Conservation (phyloP, 129 eudicot species). For the Glebionis coronaria region DNA sequence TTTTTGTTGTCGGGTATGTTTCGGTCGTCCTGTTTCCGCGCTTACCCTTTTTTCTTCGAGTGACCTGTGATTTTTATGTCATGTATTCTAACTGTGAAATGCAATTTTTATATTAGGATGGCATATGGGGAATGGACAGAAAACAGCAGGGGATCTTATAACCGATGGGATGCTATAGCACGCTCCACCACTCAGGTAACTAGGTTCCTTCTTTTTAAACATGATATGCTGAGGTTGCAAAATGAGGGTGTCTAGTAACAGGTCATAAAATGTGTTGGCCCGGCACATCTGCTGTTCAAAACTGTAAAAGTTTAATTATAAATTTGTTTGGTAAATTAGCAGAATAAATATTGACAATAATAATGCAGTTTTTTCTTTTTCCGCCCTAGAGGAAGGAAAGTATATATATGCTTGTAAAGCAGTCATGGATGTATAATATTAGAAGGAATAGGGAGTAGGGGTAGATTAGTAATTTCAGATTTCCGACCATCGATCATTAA, state of each 20-base stretch:
- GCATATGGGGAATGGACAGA: conserved; percentile 91
- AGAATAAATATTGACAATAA: too few species aligned
- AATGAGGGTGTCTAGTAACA: neutral
- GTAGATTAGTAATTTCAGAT: too few species aligned
- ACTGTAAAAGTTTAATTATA: too few species aligned
- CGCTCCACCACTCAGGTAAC: conserved; percentile 82
- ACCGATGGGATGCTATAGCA: conserved; percentile 87
- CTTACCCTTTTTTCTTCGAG: neutral
- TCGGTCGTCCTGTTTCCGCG: neutral
- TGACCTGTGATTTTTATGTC: neutral
- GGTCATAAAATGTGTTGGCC: neutral
- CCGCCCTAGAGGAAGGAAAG: too few species aligned
- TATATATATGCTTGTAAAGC: too few species aligned
- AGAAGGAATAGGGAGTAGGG: too few species aligned
- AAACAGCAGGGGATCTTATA: conserved; percentile 70
- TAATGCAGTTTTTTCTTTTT: too few species aligned
- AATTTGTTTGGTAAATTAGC: too few species aligned
- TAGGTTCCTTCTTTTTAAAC: conserved; percentile 37
- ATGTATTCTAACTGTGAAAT: neutral
- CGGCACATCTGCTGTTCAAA: too few species aligned
- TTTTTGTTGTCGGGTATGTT: conserved; percentile 91
- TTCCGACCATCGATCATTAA: too few species aligned
- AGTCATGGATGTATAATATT: too few species aligned
- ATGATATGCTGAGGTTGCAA: neutral
- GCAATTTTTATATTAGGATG: conserved; percentile 47